Base-by-base conservation (phyloP, 2,329 filamentous ascomycete genomes). In the Ophiostoma fasciatum region DNA sequence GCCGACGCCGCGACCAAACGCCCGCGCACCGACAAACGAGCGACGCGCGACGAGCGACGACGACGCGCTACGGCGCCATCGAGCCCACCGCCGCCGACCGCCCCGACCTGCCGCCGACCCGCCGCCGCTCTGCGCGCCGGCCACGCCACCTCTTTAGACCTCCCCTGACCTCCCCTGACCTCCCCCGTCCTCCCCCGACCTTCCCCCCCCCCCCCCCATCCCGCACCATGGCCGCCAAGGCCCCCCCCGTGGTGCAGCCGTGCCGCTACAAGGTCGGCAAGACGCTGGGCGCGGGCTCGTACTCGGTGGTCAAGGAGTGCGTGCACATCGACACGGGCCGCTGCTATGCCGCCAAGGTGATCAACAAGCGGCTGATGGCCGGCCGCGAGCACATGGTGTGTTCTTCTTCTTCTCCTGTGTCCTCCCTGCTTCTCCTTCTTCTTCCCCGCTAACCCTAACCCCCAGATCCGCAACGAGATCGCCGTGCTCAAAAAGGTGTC, bases 241-340 rank as follows among this genome's bases (percentile, higher is more conserved):
- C 35, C 4, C 27, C 39, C 20, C 42, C 46, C 36, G 38, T 85
- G 57, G 74, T 96, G 44, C 87, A 96, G 61, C 87, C 90, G 50
- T 98, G 88, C 58, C 76, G 87, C 48, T 98, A 98, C 69, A 98
- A 96, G 65, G 94, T 93, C 7, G 90, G 90, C 45, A 98, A 98
- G 69, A 96, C 90, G 18, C 66, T 98, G 38, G 90, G 90, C 44
- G 87, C 90, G 23, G 90, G 90, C 45, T 94, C 87, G 39, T 98
- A 98, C 62, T 94, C 87, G 26, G 90, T 96, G 33, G 90, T 98
- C 44, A 96, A 96, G 59, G 90, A 98, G 63, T 98, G 90, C 55
- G 87, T 96, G 20, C 90, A 98, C 57, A 96, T 96, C 51, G 88
- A 96, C 49, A 96, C 90, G 0, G 88, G 88, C 31, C 77, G 87